These are phyloP conservation scores for Isoetes taiwanensis DNA, from an alignment of 75 land plant genomes.

Conservation along the genomic window DNA sequence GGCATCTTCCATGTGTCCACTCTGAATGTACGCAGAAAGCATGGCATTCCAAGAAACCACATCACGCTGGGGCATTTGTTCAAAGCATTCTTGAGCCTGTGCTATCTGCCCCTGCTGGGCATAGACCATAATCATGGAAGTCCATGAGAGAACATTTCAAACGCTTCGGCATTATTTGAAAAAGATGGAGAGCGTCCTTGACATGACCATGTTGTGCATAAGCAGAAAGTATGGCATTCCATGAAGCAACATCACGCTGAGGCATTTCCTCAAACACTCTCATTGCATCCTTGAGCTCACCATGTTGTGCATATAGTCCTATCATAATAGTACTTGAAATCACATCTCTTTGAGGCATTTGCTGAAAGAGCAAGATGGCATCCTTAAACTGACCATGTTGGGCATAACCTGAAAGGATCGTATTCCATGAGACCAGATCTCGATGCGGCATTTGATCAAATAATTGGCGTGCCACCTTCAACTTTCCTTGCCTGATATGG, in stretches of 20 bases:
- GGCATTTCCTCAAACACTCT: slow-evolving; percentile 18
- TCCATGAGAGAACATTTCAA: background rate
- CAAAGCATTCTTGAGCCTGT: background rate
- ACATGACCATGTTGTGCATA: too few species aligned
- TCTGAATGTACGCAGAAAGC: slow-evolving; percentile 7
- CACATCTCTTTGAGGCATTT: slow-evolving; percentile 13
- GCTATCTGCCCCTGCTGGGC: background rate
- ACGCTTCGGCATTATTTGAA: too few species aligned
- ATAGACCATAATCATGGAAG: background rate
- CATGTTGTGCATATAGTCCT: slow-evolving; percentile 47
- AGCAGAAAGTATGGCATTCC: too few species aligned
- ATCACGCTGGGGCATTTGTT: slow-evolving; percentile 9
- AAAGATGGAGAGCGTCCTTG: too few species aligned
- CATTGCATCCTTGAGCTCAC: slow-evolving; percentile 23
- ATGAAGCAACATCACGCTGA: slow-evolving; percentile 26
- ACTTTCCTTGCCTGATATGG: too few species aligned
- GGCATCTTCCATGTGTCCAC: slow-evolving; percentile 3
- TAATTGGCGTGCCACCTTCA: background rate
- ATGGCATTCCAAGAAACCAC: slow-evolving; percentile 15
- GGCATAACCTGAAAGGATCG: background rate
- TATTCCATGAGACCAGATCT: slow-evolving; percentile 6
- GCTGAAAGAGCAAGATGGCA: background rate
- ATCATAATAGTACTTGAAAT: slow-evolving; percentile 27
- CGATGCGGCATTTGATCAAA: background rate
- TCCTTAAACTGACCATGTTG: background rate